These are phyloP conservation scores for Amphirosellinia nigrospora DNA, from an alignment of 495 filamentous ascomycete genomes.

Conservation along the genomic window DNA sequence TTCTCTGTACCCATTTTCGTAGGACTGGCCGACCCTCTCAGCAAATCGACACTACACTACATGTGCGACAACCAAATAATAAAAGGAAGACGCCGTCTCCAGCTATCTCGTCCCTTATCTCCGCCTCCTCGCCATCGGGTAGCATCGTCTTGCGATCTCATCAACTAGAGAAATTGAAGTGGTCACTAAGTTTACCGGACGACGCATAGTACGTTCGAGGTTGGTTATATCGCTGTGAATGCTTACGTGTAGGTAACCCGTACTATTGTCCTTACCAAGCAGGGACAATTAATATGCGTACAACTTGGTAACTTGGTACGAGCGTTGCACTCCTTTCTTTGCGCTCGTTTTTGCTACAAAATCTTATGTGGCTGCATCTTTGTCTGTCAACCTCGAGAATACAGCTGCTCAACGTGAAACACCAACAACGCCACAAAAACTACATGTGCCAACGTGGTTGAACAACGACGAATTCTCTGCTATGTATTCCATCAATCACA, in stretches of 20 bases:
- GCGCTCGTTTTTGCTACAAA: neutral
- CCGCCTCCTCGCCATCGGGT: conserved; percentile 2
- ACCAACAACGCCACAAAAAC: neutral
- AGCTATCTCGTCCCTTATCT: neutral
- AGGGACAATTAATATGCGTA: no score
- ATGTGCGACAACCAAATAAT: neutral
- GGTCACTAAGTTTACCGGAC: neutral
- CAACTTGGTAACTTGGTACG: neutral
- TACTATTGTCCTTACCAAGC: neutral
- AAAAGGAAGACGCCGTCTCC: conserved; percentile 11
- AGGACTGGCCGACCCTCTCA: neutral
- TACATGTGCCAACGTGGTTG: neutral
- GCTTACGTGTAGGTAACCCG: no score
- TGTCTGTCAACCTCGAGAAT: neutral
- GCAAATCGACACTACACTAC: neutral
- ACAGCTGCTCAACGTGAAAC: neutral
- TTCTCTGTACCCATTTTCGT: conserved; percentile 16
- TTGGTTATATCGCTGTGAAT: no score
- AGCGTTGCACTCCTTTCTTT: neutral
- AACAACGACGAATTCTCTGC: conserved; percentile 7
- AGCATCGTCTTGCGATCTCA: neutral
- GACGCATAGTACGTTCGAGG: neutral
- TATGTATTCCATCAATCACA: neutral
- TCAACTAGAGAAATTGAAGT: neutral
- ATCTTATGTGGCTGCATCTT: neutral